These are phyloP conservation scores for Ogataea nakhonphanomensis DNA, from an alignment of 805 yeast species.

Conservation along the genomic window DNA sequence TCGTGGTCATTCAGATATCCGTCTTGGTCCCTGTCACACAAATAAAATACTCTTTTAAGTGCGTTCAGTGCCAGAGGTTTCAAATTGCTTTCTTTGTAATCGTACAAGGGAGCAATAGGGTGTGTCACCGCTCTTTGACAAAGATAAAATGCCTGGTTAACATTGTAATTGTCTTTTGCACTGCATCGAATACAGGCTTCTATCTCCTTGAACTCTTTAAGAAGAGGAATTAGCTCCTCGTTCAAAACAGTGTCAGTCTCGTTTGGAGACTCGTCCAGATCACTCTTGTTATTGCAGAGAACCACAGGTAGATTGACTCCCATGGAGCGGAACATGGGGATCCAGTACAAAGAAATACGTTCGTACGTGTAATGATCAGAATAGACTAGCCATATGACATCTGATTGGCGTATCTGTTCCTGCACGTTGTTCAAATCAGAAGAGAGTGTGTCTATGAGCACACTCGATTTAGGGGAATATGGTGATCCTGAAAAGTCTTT, in stretches of 20 bases:
- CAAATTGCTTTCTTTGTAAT: constrained; percentile 80
- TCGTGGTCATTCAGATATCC: constrained; percentile 74
- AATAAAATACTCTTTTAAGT: constrained; percentile 71
- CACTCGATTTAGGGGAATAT: constrained; percentile 60
- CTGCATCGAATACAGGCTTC: constrained; percentile 89
- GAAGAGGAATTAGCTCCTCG: constrained; percentile 81
- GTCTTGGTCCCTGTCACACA: constrained; percentile 89
- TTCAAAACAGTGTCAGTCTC: constrained; percentile 48
- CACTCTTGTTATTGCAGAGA: constrained; percentile 67
- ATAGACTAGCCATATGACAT: constrained; percentile 92
- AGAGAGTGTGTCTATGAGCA: constrained; percentile 77
- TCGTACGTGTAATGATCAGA: constrained; percentile 94
- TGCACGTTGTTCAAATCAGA: constrained; percentile 60
- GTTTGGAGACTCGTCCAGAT: constrained; percentile 29
- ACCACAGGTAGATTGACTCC: constrained; percentile 96
- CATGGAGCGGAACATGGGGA: constrained; percentile 85
- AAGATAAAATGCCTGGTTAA: constrained; percentile 86
- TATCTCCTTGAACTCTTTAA: constrained; percentile 89
- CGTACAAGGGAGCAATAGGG: constrained; percentile 90
- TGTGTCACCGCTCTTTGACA: constrained; percentile 92
- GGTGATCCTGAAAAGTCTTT: constrained; percentile 58
- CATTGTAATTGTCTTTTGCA: constrained; percentile 79
- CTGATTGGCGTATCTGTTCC: constrained; percentile 75
- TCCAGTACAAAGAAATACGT: constrained; percentile 88
- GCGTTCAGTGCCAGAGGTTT: constrained; percentile 79